Evolutionary conservation across 495 filamentous ascomycete species (phyloP).

Genomic region (Lentithecium fluviatile): DNA sequence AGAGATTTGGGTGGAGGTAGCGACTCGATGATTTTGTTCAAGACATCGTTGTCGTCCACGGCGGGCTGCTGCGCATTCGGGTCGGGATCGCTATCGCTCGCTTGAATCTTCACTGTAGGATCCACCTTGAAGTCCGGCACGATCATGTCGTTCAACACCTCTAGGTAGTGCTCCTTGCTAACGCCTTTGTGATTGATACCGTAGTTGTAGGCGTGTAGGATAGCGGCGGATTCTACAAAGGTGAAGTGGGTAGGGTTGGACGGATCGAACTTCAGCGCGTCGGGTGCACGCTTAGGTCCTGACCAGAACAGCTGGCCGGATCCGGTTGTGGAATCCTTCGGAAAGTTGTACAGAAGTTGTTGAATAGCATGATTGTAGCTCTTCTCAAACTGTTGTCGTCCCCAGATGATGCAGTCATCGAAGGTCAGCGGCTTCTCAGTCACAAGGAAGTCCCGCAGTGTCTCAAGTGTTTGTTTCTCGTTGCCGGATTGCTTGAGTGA

Average conservation of each 20-base stretch:
- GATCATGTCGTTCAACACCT: conserved; percentile 87
- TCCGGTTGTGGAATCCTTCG: conserved; percentile 85
- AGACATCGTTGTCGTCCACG: conserved; percentile 68
- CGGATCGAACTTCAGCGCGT: conserved; percentile 83
- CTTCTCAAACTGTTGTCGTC: conserved; percentile 86
- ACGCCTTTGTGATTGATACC: conserved; percentile 79
- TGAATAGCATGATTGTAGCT: conserved; percentile 97
- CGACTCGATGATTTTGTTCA: conserved; percentile 61
- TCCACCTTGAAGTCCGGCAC: conserved; percentile 94
- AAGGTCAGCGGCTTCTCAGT: conserved; percentile 89
- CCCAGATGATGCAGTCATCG: conserved; percentile 96
- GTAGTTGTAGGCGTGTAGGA: conserved; percentile 97
- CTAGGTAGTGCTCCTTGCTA: conserved; percentile 65
- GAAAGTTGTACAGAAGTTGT: conserved; percentile 96
- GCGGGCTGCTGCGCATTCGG: conserved; percentile 66
- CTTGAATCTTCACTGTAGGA: conserved; percentile 93
- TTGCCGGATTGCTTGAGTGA: conserved; percentile 93
- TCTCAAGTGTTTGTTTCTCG: conserved; percentile 92
- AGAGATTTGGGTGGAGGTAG: conserved; percentile 78
- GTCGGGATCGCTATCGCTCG: conserved; percentile 90
- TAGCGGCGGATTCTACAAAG: conserved; percentile 84
- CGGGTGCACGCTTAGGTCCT: conserved; percentile 94
- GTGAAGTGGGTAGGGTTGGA: conserved; percentile 78
- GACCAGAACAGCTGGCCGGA: conserved; percentile 95
- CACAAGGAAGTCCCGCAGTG: conserved; percentile 85